Evolutionary conservation across 2,329 filamentous ascomycete genomes (phyloP).

Genomic region (Diaporthe caulivora): DNA sequence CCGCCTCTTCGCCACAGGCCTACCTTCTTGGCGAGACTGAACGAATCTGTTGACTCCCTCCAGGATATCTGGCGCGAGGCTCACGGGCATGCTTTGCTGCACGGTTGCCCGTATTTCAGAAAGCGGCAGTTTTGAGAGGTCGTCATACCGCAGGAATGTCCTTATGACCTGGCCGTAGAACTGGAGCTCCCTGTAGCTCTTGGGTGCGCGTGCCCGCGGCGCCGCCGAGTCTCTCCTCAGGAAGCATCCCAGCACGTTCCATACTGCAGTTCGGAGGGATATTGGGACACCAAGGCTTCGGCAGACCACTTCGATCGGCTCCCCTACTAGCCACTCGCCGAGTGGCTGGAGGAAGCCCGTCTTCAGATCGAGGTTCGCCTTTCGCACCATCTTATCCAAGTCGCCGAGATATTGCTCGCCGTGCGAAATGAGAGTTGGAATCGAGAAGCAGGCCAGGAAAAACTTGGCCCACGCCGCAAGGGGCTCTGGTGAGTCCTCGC

Average conservation of each 20-base stretch:
- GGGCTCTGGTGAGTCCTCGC: conserved; percentile 6
- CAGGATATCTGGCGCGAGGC: neutral
- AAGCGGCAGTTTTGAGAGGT: conserved; percentile 5
- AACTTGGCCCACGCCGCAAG: neutral
- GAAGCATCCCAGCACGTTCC: neutral
- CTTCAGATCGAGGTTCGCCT: neutral
- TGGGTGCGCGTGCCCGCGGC: neutral
- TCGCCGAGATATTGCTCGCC: neutral
- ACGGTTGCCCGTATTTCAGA: neutral
- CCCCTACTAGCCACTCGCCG: neutral
- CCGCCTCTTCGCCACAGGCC: neutral
- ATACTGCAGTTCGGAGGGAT: neutral
- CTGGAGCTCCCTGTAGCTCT: conserved; percentile 11
- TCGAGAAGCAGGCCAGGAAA: conserved; percentile 2
- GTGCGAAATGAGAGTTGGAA: neutral
- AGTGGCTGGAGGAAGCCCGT: conserved; percentile 5
- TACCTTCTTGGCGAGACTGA: neutral
- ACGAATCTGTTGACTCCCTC: neutral
- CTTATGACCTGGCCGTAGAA: neutral
- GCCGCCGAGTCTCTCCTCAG: neutral
- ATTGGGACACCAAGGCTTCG: neutral
- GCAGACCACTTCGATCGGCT: conserved; percentile 8
- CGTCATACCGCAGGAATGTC: neutral
- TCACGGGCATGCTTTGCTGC: neutral
- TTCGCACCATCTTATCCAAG: neutral